Conservation (phyloP, 108 stramenopile genomes). For the Halocafeteria seosinensis region DNA sequence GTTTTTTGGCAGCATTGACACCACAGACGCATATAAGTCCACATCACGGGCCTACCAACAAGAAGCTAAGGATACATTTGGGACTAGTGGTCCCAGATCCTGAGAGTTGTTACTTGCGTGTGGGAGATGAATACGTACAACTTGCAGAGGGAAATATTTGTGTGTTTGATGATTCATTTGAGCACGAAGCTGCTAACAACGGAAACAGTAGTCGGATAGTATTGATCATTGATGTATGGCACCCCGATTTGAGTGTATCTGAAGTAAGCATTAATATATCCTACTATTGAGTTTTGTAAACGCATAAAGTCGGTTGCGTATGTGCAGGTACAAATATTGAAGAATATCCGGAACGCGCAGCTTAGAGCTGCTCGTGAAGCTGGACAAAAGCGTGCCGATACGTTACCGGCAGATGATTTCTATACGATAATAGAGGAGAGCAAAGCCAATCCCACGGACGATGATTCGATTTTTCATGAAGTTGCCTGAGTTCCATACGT, state of each 20-base stretch:
- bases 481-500: too few species aligned
- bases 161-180: slow-evolving; percentile 40
- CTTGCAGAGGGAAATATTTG: slow-evolving; percentile 15
- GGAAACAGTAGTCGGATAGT: slow-evolving; percentile 12
- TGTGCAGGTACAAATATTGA: too few species aligned
- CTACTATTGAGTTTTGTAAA: too few species aligned
- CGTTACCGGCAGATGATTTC: too few species aligned
- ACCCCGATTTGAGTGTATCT: slow-evolving; percentile 26
- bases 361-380: too few species aligned
- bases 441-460: too few species aligned
- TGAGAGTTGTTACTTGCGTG: slow-evolving; percentile 6
- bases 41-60: slow-evolving; percentile 42
- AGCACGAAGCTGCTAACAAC: slow-evolving; percentile 42
- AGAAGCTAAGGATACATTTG: slow-evolving; percentile 31
- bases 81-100: slow-evolving; percentile 20
- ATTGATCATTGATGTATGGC: slow-evolving; percentile 42
- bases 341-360: too few species aligned
- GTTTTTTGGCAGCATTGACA: slow-evolving; percentile 30
- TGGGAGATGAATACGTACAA: slow-evolving; percentile 14
- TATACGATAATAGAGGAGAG: too few species aligned
- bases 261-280: too few species aligned
- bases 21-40: slow-evolving; percentile 24
- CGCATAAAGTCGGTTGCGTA: too few species aligned
- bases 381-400: too few species aligned
- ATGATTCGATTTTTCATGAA: too few species aligned